phyloP scores from a whole-genome alignment of 1,139 yeast species.

The Suhomyces bokatorum region DNA sequence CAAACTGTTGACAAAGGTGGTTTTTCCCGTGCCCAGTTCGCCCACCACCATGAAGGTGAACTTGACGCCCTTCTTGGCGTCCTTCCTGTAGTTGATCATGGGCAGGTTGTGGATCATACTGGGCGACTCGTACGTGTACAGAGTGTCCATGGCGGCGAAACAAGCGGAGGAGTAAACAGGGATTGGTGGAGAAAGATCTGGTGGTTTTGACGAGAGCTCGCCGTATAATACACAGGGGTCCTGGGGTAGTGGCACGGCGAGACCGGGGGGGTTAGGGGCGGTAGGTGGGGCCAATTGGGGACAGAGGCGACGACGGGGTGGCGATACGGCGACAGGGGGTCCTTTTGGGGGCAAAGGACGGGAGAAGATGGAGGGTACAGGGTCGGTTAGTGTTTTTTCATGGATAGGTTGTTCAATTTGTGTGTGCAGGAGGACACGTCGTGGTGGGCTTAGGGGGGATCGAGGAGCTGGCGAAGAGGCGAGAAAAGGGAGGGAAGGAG shows the following conservation, averaged over 20 bases:
- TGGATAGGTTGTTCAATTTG: conserved; percentile 6
- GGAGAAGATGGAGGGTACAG: not conserved
- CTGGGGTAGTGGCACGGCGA: not conserved
- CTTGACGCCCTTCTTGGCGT: conserved; percentile 80
- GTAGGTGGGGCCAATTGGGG: not conserved
- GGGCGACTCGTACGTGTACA: conserved; percentile 37
- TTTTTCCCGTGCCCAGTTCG: conserved; percentile 31
- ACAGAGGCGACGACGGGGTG: not conserved
- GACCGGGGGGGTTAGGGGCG: not conserved
- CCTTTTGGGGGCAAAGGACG: not conserved
- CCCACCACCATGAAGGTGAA: conserved; percentile 45
- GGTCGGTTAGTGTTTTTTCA: conserved; percentile 8
- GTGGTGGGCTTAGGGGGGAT: conserved; percentile 3
- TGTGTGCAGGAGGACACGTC: conserved; percentile 15
- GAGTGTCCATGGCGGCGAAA: conserved; percentile 24
- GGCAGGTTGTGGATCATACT: conserved; percentile 41
- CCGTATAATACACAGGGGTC: not conserved
- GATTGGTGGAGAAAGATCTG: not conserved
- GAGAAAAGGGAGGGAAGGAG: not conserved
- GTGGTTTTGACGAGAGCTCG: conserved; percentile 7
- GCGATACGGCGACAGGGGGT: not conserved
- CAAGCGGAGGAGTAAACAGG: not conserved
- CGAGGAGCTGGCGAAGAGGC: not conserved
- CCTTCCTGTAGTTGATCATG: conserved; percentile 59
- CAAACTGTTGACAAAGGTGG: conserved; percentile 47